Base-by-base conservation (phyloP, 2,329 filamentous ascomycete genomes). In the Fonsecaea pugnacius region DNA sequence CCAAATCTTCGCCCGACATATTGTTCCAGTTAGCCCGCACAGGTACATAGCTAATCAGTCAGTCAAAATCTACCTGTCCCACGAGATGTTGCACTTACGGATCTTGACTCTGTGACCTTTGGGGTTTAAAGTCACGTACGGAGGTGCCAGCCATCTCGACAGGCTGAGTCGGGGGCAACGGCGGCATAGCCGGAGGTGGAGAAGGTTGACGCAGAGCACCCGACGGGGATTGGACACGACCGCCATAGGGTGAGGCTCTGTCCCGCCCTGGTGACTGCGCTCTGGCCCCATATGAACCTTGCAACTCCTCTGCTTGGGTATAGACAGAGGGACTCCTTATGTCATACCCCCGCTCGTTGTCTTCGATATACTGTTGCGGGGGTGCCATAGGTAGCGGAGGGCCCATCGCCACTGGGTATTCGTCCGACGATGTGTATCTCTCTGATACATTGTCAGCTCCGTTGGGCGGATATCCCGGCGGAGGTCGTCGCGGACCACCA, bases 251-350 rank as follows among this genome's bases (percentile, higher is more conserved):
- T 35, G 69, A 68, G 35, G 59, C 51, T 24, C 67, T 64, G 75
- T 36, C 75, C 70, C n/a, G 72, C 36, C 68, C 53, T 70, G 60
- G 75, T 70, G 63, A 78, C 73, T 48, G 79, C 76, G 52, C 78
- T 73, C 84, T 81, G 21, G 89, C 74, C 5, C 88, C 88, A 16
- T 88, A 87, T 8, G 87, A 86, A 1, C 86, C 88, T 70, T 89
- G 86, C 2, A 86, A 87, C 67, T 65, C 68, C 18, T 68, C 63
- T 18, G 50, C 63, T 38, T 60, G 56, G 18, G 67, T 67, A 48
- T 69, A 69, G 12, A 69, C 46, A 14, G 65, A 69, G 14, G 67
- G 67, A 35, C 64, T 67, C 18, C 59, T 67, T 5, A 40, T 27
- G 30, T 60, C 60, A 33, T 48, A 58, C 77, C 76, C 54, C 76